Evolutionary conservation across 1,284 basidiomycete genomes (phyloP).

Genomic region (Moesziomyces sp.): DNA sequence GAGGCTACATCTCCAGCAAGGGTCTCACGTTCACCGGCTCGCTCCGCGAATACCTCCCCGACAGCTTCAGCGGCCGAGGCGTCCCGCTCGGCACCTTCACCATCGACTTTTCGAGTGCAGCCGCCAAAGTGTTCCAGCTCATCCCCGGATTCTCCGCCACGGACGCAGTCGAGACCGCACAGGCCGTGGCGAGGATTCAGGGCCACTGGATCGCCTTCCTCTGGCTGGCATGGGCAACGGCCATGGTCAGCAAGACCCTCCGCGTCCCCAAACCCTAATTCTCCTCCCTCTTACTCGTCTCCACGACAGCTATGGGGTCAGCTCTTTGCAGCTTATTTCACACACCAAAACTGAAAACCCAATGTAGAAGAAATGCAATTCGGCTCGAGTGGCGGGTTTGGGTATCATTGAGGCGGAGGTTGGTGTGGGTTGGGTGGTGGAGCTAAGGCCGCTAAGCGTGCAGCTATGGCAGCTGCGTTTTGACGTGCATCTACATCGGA

Average conservation of each 20-base stretch:
- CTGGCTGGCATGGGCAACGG: constrained; percentile 61
- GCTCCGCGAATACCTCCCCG: constrained; percentile 45
- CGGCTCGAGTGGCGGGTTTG: too few relatives aligned
- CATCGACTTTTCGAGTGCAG: constrained; percentile 37
- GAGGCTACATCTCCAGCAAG: constrained; percentile 36
- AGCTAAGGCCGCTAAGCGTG: constrained; percentile 30
- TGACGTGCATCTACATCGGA: constrained; percentile 27
- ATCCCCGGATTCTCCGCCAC: constrained; percentile 18
- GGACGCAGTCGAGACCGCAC: constrained; percentile 10
- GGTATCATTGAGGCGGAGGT: too few relatives aligned
- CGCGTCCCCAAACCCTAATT: constrained; percentile 64
- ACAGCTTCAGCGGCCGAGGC: constrained; percentile 33
- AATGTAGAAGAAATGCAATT: background rate
- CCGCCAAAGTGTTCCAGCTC: constrained; percentile 24
- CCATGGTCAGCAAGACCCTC: constrained; percentile 66
- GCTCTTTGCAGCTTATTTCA: too few relatives aligned
- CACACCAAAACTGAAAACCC: background rate
- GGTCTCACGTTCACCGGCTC: constrained; percentile 55
- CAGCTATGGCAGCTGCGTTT: constrained; percentile 56
- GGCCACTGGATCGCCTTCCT: constrained; percentile 60
- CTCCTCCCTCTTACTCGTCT: background rate
- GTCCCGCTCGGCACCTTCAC: constrained; percentile 55
- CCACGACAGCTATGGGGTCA: background rate
- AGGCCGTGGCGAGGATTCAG: constrained; percentile 32
- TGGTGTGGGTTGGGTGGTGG: background rate